phyloP scores from a whole-genome alignment of 192 early-diverging fungal species.

The Backusella morwellensis region DNA sequence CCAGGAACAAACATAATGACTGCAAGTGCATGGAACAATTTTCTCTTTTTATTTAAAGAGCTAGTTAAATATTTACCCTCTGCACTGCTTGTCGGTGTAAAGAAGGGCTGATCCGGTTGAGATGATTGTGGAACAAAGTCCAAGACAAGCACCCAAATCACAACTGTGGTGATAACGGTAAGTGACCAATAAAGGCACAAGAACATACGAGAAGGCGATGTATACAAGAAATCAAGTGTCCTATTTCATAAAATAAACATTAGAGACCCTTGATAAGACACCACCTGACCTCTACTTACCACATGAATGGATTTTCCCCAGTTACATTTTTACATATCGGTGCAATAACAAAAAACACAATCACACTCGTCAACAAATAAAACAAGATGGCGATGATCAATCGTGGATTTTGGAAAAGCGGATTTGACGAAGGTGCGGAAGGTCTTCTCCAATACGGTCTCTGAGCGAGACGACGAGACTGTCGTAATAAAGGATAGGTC shows the following conservation, averaged over 20 bases:
- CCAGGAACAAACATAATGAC: conserved; percentile 88
- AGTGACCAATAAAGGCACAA: conserved; percentile 48
- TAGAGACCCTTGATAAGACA: neutral
- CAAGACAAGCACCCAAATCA: conserved; percentile 37
- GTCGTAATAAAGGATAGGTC: conserved; percentile 50
- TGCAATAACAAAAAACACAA: conserved; percentile 53
- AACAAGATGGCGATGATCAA: conserved; percentile 40
- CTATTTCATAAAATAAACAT: neutral
- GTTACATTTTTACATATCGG: conserved; percentile 51
- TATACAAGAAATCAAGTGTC: conserved; percentile 34
- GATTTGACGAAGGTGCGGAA: conserved; percentile 18
- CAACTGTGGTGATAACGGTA: conserved; percentile 40
- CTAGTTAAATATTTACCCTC: conserved; percentile 27
- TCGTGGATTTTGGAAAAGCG: conserved; percentile 28
- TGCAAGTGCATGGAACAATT: conserved; percentile 83
- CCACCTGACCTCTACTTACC: conserved; percentile 42
- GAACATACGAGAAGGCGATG: conserved; percentile 34
- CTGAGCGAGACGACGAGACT: conserved; percentile 46
- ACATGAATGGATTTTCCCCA: conserved; percentile 65
- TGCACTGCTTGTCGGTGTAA: neutral
- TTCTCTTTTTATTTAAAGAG: conserved; percentile 73
- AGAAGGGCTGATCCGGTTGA: neutral
- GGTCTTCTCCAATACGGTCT: conserved; percentile 40
- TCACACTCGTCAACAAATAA: conserved; percentile 34
- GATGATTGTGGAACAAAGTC: conserved; percentile 7